Conservation (phyloP, 1,284 basidiomycete genomes). For the Cerioporus squamosus region DNA sequence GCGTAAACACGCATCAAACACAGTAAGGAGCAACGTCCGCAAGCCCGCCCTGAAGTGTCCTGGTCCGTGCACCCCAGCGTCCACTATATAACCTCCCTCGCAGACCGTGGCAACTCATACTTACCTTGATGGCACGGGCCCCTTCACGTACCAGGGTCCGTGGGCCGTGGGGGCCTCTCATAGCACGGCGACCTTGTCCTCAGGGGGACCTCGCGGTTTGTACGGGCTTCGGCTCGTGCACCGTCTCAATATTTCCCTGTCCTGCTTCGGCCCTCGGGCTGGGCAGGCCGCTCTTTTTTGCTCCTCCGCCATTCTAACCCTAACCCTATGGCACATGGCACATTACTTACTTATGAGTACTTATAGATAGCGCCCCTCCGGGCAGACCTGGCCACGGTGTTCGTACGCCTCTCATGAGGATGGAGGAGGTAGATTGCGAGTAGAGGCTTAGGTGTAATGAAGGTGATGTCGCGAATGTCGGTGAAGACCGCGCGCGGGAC, state of each 20-base stretch:
- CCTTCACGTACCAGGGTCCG: not conserved
- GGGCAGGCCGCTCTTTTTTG: slow-evolving; percentile 37
- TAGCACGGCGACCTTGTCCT: not conserved
- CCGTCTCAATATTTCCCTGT: slow-evolving; percentile 74
- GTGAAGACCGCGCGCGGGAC: too few species aligned
- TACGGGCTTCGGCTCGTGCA: slow-evolving; percentile 63
- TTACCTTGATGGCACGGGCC: slow-evolving; percentile 31
- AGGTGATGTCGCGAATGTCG: too few species aligned
- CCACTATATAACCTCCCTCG: slow-evolving; percentile 24
- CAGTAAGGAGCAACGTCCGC: not conserved
- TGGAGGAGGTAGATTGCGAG: too few species aligned
- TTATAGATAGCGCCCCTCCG: too few species aligned
- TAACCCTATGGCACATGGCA: slow-evolving; percentile 26
- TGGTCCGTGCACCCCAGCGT: slow-evolving; percentile 31
- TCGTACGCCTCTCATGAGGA: too few species aligned
- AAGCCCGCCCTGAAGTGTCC: slow-evolving; percentile 28
- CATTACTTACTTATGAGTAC: not conserved
- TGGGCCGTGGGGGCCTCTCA: not conserved
- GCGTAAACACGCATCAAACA: too few species aligned
- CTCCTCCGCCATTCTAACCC: slow-evolving; percentile 30
- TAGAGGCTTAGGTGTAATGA: too few species aligned
- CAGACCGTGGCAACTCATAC: slow-evolving; percentile 33
- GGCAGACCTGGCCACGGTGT: too few species aligned
- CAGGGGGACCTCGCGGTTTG: not conserved
- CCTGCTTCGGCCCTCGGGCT: slow-evolving; percentile 53